phyloP scores from a whole-genome alignment of 169 alveolate genomes.

The Plasmodium knowlesi region DNA sequence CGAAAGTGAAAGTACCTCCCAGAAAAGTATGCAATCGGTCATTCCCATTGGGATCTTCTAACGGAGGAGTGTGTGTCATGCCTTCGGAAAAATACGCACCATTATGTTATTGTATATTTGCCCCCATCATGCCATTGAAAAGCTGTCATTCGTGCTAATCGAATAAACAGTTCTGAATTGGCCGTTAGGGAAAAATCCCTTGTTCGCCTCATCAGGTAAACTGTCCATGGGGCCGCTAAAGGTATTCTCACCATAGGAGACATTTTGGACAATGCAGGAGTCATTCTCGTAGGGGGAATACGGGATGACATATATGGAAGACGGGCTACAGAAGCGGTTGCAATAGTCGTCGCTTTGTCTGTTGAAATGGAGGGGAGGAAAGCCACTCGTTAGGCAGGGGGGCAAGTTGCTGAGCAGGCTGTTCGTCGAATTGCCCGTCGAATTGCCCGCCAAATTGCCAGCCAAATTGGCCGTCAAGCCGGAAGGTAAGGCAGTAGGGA shows the following conservation, averaged over 20 bases:
- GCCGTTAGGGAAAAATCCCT: not conserved
- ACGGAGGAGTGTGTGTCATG: not conserved
- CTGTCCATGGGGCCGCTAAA: constrained; percentile 16
- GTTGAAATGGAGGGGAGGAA: constrained; percentile 3
- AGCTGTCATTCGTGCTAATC: constrained; percentile 18
- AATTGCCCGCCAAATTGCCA: not conserved
- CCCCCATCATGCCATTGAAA: not conserved
- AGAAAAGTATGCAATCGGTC: not conserved
- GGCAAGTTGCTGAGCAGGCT: not conserved
- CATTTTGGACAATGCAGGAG: not conserved
- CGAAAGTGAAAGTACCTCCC: not conserved
- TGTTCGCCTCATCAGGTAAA: constrained; percentile 4
- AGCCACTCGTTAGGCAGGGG: no score
- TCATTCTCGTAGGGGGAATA: constrained; percentile 7
- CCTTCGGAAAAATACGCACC: not conserved
- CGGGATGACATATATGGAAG: constrained; percentile 7
- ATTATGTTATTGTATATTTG: not conserved
- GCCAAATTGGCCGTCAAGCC: not conserved
- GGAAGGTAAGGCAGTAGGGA: not conserved
- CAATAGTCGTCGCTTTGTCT: not conserved
- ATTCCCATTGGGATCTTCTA: not conserved
- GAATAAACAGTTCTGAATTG: constrained; percentile 32
- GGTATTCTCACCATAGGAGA: not conserved
- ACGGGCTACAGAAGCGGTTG: not conserved
- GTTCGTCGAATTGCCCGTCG: not conserved